These are phyloP conservation scores for Kregervanrija fluxuum DNA, from an alignment of 805 yeast genomes.

Conservation along the genomic window DNA sequence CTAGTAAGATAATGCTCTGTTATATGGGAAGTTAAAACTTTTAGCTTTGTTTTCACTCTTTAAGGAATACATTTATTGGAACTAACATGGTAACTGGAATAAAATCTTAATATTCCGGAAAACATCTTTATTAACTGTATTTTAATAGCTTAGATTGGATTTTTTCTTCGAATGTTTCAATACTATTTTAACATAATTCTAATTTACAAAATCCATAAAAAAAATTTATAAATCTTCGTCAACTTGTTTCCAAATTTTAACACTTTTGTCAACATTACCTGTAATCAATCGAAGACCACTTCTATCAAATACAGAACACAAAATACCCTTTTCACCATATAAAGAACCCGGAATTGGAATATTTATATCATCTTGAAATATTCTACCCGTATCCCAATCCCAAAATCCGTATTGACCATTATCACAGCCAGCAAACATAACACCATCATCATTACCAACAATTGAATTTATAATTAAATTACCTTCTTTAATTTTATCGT, in stretches of 20 bases:
- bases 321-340: constrained; percentile 59
- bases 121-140: too few relatives aligned
- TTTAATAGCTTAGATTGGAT: not conserved
- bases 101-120: too few relatives aligned
- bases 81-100: too few relatives aligned
- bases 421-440: constrained; percentile 76
- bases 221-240: constrained; percentile 15
- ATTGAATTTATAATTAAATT: constrained; percentile 59
- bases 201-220: not conserved
- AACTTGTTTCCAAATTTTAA: constrained; percentile 62
- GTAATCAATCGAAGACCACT: constrained; percentile 78
- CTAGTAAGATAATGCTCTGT: too few relatives aligned
- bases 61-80: too few relatives aligned
- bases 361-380: constrained; percentile 48
- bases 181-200: not conserved
- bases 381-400: constrained; percentile 68
- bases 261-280: constrained; percentile 85
- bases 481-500: constrained; percentile 27
- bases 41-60: too few relatives aligned
- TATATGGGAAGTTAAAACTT: too few relatives aligned
- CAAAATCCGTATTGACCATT: constrained; percentile 71
- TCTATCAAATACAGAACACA: constrained; percentile 66
- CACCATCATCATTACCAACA: constrained; percentile 51
- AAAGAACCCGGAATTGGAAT: constrained; percentile 63
- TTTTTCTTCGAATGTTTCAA: not conserved